These are phyloP conservation scores for Sphenostylis stenocarpa DNA, from an alignment of 306 rosid genomes.

Conservation along the genomic window DNA sequence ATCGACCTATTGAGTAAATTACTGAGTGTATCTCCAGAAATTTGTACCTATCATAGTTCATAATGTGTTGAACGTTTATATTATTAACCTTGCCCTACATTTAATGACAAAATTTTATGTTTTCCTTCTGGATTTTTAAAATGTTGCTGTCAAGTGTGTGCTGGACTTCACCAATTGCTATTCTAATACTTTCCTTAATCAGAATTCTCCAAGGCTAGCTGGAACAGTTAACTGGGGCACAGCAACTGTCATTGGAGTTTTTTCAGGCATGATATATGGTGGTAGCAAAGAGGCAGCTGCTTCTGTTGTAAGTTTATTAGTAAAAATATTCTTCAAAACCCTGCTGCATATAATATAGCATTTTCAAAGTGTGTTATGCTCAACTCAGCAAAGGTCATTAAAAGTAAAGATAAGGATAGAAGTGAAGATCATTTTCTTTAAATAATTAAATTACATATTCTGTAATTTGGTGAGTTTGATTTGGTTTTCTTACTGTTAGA, in stretches of 20 bases:
- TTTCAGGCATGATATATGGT: slow-evolving; percentile 93
- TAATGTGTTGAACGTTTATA: background rate
- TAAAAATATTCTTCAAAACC: slow-evolving; percentile 19
- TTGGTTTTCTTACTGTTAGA: slow-evolving; percentile 18
- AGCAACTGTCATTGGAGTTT: slow-evolving; percentile 78
- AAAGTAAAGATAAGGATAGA: background rate
- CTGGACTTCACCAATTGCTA: background rate
- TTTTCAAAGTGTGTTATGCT: background rate
- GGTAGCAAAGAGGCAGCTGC: slow-evolving; percentile 97
- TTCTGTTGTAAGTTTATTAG: slow-evolving; percentile 72
- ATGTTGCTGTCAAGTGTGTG: slow-evolving; percentile 5
- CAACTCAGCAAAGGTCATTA: background rate
- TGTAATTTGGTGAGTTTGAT: background rate
- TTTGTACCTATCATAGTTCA: background rate
- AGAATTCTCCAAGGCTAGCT: slow-evolving; percentile 62
- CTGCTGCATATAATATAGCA: slow-evolving; percentile 24
- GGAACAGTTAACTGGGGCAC: slow-evolving; percentile 91
- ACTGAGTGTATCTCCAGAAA: background rate
- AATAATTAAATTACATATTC: background rate
- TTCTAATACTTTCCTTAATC: slow-evolving; percentile 28
- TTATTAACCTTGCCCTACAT: background rate
- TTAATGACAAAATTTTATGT: background rate
- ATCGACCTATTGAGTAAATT: background rate
- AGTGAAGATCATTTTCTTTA: background rate
- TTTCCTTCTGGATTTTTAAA: slow-evolving; percentile 5